A percentile compares a stretch with the other conserved stretches of the same genome.
phyloP scores from a whole-genome alignment of 345 rosid genomes.

The Murraya paniculata region DNA sequence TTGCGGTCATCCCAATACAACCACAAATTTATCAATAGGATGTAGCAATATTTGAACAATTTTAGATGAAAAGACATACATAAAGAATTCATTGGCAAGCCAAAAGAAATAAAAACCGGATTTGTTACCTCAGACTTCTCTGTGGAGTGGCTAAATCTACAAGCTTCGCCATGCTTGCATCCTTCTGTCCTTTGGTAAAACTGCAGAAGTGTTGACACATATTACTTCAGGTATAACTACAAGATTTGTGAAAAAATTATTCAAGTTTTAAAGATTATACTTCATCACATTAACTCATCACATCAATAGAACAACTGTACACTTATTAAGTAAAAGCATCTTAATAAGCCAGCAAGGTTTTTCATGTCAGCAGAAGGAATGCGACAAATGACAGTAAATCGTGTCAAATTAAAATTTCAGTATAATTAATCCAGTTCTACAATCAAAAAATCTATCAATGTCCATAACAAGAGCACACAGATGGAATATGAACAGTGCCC shows the following conservation, averaged over 20 bases:
- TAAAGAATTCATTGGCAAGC: conserved; percentile 23
- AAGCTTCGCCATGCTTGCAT: conserved; percentile 29
- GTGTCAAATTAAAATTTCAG: background rate
- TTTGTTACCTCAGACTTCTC: conserved; percentile 18
- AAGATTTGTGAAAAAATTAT: background rate
- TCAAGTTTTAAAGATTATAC: background rate
- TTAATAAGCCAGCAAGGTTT: background rate
- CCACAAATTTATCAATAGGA: background rate
- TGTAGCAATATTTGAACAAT: background rate
- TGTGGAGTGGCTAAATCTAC: conserved; percentile 26
- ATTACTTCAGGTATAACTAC: background rate
- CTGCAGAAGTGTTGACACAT: conserved; percentile 18
- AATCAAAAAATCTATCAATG: background rate
- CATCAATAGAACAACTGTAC: background rate
- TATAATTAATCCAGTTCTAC: background rate
- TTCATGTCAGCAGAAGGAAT: background rate
- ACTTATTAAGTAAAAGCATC: background rate
- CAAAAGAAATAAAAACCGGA: conserved; percentile 14
- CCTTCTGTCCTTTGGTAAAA: conserved; percentile 25
- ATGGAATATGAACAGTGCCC: background rate
- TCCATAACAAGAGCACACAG: background rate
- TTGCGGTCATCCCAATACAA: background rate
- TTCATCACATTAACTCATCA: background rate
- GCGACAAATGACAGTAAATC: background rate
- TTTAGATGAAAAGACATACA: background rate